phyloP scores from a whole-genome alignment of 768 basidiomycete species.

The Lactifluus piperatus region DNA sequence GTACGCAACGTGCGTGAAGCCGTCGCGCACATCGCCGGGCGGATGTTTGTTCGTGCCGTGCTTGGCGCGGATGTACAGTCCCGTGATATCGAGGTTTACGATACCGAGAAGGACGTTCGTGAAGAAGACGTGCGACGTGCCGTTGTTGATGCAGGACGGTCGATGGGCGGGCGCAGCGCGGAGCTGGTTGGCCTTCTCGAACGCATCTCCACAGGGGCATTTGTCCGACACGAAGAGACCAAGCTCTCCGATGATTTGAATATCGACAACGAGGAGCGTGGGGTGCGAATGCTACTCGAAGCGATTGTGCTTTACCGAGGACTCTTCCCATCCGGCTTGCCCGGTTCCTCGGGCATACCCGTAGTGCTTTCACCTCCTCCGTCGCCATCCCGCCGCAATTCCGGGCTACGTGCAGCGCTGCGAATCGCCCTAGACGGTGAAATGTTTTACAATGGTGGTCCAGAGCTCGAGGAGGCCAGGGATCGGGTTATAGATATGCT shows the following conservation, averaged over 20 bases:
- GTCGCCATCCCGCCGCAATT: constrained; percentile 36
- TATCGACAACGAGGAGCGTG: constrained; percentile 33
- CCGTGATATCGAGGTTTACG: constrained; percentile 20
- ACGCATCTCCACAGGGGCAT: constrained; percentile 27
- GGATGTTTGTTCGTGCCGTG: constrained; percentile 45
- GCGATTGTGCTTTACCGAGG: constrained; percentile 54
- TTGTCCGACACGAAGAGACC: constrained; percentile 27
- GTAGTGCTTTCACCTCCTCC: constrained; percentile 52
- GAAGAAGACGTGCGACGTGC: constrained; percentile 36
- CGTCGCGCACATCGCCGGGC: constrained; percentile 42
- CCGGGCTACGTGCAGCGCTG: constrained; percentile 36
- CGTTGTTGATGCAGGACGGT: constrained; percentile 50
- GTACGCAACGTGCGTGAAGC: constrained; percentile 41
- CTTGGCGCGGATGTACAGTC: constrained; percentile 19
- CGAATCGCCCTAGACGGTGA: constrained; percentile 46
- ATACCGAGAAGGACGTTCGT: constrained; percentile 26
- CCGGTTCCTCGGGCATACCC: constrained; percentile 22
- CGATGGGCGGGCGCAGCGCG: constrained; percentile 51
- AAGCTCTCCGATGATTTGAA: constrained; percentile 20
- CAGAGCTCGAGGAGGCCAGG: constrained; percentile 58
- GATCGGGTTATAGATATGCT: constrained; percentile 73
- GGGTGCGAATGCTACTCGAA: constrained; percentile 48
- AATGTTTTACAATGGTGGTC: constrained; percentile 35
- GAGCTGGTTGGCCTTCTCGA: constrained; percentile 49
- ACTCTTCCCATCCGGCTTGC: constrained; percentile 40